A percentile compares a stretch with the other conserved stretches of the same genome.
These are phyloP conservation scores for Sporothrix dimorphospora DNA, from an alignment of 2,329 filamentous ascomycete genomes.

Conservation along the genomic window DNA sequence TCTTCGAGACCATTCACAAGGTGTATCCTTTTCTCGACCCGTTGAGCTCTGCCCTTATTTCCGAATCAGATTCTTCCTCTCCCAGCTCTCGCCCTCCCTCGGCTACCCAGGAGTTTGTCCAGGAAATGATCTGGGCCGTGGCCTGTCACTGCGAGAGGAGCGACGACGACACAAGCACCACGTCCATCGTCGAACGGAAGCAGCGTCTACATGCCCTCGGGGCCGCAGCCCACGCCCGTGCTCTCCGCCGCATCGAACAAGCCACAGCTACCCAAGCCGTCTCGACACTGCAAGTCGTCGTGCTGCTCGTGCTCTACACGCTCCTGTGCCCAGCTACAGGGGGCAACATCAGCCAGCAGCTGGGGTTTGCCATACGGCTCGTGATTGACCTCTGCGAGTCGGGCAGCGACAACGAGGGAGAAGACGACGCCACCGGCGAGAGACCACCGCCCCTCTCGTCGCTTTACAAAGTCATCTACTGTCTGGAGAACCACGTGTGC, in stretches of 20 bases:
- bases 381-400: conserved; percentile 21
- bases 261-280: conserved; percentile 16
- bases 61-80: neutral
- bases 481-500: conserved; percentile 26
- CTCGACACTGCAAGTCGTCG: conserved; percentile 24
- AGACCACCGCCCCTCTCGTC: neutral
- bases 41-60: neutral
- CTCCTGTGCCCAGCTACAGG: conserved; percentile 16
- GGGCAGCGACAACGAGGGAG: neutral
- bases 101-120: conserved; percentile 11
- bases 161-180: neutral
- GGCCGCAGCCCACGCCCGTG: neutral
- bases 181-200: neutral
- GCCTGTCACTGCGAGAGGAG: conserved; percentile 1
- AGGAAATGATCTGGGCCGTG: conserved; percentile 22
- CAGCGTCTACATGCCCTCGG: neutral
- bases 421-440: neutral
- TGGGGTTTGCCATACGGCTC: conserved; percentile 24
- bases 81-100: neutral
- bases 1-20: conserved; percentile 17
- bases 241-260: neutral
- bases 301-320: conserved; percentile 20
- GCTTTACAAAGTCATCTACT: conserved; percentile 24
- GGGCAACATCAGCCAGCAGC: conserved; percentile 26
- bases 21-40: conserved; percentile 20